Base-by-base conservation (phyloP, 2,329 filamentous ascomycete species). In the Stenocarpella maydis region DNA sequence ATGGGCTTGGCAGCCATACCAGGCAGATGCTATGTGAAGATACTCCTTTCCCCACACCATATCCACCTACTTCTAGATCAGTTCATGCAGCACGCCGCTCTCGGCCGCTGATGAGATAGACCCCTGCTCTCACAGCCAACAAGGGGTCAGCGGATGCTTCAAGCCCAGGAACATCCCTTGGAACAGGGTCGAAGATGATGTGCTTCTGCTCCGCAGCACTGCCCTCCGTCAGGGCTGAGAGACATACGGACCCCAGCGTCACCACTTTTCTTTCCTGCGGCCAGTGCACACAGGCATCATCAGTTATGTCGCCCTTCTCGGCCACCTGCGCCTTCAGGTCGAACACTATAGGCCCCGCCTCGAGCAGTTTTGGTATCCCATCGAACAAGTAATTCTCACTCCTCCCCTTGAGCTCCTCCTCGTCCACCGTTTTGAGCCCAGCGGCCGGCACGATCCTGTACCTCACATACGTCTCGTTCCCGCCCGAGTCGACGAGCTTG, bases 111-210 rank as follows among this genome's bases (percentile, higher is more conserved):
- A 87, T 80, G 72, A 89, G 75, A 78, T 89, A 89, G 41, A 88
- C 74, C 39, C 81, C 84, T 12, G 87, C 86, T 52, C 87, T 80
- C 65, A 88, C 80, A 52, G 89, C 85, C 71, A 89, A 73, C 71
- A 90, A 74, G 47, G 87, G 87, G 79, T 90, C 87, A 24, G 78
- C 84, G 70, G 82, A 85, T 5, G 82, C 72, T 74, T 86, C 85
- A 26, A 89, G 77, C 0, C 87, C 87, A 24, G 84, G 77, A 2
- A 88, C 81, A 37, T 37, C 52, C 65, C 86, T 79, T 6, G 87
- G 86, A 61, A 88, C 82, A 1, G 87, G 87, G 78, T 90, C 87
- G 72, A 87, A 88, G 71, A 89, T 89, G 49, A 86, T 78, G 39
- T 79, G 77, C 78, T 87, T 85, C 78, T 86, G 82, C 78, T 83